phyloP scores from a whole-genome alignment of 768 basidiomycete genomes.

The Rhizopogon sp. region DNA sequence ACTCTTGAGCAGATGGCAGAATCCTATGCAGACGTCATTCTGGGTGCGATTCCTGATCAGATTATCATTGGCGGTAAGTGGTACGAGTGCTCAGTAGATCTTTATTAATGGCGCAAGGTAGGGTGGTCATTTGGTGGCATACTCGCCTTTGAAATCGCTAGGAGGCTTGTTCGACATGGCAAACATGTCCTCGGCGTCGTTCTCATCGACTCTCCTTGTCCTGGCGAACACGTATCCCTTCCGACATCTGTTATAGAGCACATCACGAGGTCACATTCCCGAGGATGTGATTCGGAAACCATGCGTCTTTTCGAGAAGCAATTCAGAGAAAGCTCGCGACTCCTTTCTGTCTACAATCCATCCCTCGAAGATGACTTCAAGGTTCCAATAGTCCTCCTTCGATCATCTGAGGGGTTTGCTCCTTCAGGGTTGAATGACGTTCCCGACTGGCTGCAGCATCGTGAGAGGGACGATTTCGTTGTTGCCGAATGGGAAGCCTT shows the following conservation, averaged over 20 bases:
- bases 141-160: slow-evolving; percentile 60
- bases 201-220: slow-evolving; percentile 64
- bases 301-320: slow-evolving; percentile 38
- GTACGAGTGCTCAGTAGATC: slow-evolving; percentile 13
- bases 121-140: slow-evolving; percentile 82
- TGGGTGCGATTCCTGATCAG: not conserved
- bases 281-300: slow-evolving; percentile 25
- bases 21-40: slow-evolving; percentile 33
- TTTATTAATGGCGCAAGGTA: slow-evolving; percentile 16
- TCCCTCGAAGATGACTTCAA: slow-evolving; percentile 13
- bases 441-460: slow-evolving; percentile 49
- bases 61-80: slow-evolving; percentile 8
- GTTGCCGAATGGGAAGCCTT: slow-evolving; percentile 45
- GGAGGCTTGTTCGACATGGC: slow-evolving; percentile 37
- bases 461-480: slow-evolving; percentile 28
- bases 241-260: slow-evolving; percentile 48
- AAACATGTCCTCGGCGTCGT: slow-evolving; percentile 50
- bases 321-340: slow-evolving; percentile 41
- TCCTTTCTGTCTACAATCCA: slow-evolving; percentile 46
- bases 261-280: slow-evolving; percentile 30
- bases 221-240: slow-evolving; percentile 46
- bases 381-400: slow-evolving; percentile 44
- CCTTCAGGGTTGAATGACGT: slow-evolving; percentile 29
- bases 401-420: slow-evolving; percentile 44
- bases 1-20: slow-evolving; percentile 47